phyloP scores from a whole-genome alignment of 805 yeast species.

The Tetrapisispora pingtungensis region DNA sequence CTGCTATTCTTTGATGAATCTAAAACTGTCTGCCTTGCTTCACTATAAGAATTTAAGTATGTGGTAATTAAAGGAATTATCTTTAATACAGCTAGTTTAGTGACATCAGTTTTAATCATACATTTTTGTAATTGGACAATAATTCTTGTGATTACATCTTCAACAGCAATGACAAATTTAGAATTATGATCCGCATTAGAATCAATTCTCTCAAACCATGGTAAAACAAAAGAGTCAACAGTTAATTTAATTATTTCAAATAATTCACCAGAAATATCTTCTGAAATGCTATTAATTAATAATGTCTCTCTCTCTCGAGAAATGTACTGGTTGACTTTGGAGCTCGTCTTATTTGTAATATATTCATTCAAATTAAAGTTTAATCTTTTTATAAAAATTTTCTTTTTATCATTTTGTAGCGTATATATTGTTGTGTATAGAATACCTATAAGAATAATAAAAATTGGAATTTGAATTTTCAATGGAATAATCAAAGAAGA shows the following conservation, averaged over 20 bases:
- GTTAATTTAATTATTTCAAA: slow-evolving; percentile 38
- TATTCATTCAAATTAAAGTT: background rate
- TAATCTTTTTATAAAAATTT: background rate
- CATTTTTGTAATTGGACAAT: slow-evolving; percentile 36
- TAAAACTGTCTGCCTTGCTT: slow-evolving; percentile 30
- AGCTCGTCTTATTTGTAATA: background rate
- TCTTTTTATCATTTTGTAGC: background rate
- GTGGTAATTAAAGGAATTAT: slow-evolving; percentile 56
- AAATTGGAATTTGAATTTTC: background rate
- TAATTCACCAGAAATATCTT: slow-evolving; percentile 33
- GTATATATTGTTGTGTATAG: background rate
- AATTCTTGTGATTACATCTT: slow-evolving; percentile 34
- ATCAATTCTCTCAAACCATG: slow-evolving; percentile 45
- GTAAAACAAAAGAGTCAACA: slow-evolving; percentile 40
- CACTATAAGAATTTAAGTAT: slow-evolving; percentile 46
- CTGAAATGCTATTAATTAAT: slow-evolving; percentile 1
- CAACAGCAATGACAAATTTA: slow-evolving; percentile 34
- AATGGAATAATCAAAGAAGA: background rate
- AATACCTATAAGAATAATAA: background rate
- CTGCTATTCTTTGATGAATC: slow-evolving; percentile 2
- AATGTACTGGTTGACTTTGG: background rate
- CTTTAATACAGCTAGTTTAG: slow-evolving; percentile 46
- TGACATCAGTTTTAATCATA: slow-evolving; percentile 38
- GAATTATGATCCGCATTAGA: slow-evolving; percentile 22
- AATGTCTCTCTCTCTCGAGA: slow-evolving; percentile 1